phyloP scores from a whole-genome alignment of 768 basidiomycete species.

The Cantharellus anzutake region DNA sequence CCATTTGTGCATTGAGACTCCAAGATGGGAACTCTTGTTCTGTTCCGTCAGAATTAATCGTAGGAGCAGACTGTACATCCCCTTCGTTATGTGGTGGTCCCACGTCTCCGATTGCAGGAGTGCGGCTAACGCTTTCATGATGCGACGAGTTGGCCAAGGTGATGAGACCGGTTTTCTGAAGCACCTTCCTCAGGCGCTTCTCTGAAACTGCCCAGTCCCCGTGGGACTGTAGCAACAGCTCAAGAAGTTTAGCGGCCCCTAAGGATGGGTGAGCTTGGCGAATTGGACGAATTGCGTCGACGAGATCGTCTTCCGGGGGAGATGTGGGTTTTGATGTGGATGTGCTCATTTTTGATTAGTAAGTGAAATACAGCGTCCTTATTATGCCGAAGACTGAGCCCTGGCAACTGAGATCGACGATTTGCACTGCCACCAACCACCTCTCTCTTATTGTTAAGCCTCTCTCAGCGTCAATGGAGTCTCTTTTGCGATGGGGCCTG shows the following conservation, averaged over 20 bases:
- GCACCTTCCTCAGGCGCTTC: constrained; percentile 55
- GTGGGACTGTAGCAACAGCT: constrained; percentile 35
- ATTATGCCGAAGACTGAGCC: no score
- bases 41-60: constrained; percentile 1
- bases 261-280: constrained; percentile 38
- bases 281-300: constrained; percentile 31
- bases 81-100: not conserved
- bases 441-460: not conserved
- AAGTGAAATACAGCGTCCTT: no score
- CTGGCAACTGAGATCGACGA: no score
- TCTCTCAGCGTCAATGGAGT: constrained; percentile 32
- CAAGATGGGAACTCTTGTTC: constrained; percentile 35
- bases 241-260: constrained; percentile 55
- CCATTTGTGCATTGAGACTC: constrained; percentile 39
- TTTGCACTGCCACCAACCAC: not conserved
- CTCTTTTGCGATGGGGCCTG: constrained; percentile 65
- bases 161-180: constrained; percentile 36
- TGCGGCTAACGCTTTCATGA: not conserved
- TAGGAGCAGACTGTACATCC: not conserved
- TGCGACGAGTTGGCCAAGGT: not conserved
- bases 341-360: not conserved
- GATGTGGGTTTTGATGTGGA: constrained; percentile 8
- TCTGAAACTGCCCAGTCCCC: constrained; percentile 69
- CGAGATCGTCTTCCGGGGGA: constrained; percentile 48
- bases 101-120: not conserved